phyloP scores from a whole-genome alignment of 805 yeast species.

The Jamesozyma lodderae region DNA sequence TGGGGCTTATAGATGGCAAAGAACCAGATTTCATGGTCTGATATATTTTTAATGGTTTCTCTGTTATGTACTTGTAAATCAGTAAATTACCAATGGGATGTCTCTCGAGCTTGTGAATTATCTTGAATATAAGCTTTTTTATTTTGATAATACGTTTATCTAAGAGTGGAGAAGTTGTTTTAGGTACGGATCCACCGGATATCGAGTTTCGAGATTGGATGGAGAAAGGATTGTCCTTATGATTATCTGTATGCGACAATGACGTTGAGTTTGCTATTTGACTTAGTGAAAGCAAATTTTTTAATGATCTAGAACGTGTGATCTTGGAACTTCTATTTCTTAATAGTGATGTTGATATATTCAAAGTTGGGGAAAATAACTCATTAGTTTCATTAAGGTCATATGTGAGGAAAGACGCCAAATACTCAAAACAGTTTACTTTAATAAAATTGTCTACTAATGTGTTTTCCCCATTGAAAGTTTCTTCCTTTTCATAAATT shows the following conservation, averaged over 20 bases:
- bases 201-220: not conserved
- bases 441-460: slow-evolving; percentile 13
- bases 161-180: slow-evolving; percentile 1
- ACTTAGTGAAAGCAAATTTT: slow-evolving; percentile 7
- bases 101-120: slow-evolving; percentile 14
- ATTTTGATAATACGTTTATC: slow-evolving; percentile 9
- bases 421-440: slow-evolving; percentile 5
- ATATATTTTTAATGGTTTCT: not conserved
- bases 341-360: not conserved
- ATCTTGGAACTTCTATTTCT: slow-evolving; percentile 1
- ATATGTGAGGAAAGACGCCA: slow-evolving; percentile 1
- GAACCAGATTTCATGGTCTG: not conserved
- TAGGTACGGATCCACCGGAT: not conserved
- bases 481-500: not conserved
- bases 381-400: not conserved
- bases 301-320: slow-evolving; percentile 8
- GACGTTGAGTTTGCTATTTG: slow-evolving; percentile 1
- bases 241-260: not conserved
- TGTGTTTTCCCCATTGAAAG: not conserved
- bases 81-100: slow-evolving; percentile 18
- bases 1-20: no score
- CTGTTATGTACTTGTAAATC: slow-evolving; percentile 6
- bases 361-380: not conserved
- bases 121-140: slow-evolving; percentile 8
- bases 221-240: not conserved